These are phyloP conservation scores for Starmera quercuum DNA, from an alignment of 805 yeast genomes.

Conservation along the genomic window DNA sequence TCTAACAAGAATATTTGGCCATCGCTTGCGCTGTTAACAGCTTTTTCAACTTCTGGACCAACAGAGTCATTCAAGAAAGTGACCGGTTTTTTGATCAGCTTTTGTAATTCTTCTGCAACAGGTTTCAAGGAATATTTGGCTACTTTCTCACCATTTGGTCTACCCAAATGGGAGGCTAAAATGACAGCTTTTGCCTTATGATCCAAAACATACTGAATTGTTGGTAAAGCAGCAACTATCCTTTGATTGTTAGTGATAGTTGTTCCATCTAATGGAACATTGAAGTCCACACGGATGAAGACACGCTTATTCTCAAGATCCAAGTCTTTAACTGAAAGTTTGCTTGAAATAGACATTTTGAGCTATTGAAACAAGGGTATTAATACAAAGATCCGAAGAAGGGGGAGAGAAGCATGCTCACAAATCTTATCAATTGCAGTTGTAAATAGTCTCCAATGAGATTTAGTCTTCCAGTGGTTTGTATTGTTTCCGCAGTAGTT, in stretches of 20 bases:
- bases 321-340: conserved; percentile 88
- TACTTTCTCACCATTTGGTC: conserved; percentile 93
- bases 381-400: too few relatives aligned
- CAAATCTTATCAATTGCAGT: too few relatives aligned
- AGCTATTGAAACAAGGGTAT: too few relatives aligned
- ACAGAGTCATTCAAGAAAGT: conserved; percentile 86
- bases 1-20: conserved; percentile 89
- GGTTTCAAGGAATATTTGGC: conserved; percentile 90
- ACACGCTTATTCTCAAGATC: conserved; percentile 87
- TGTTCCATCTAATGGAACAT: conserved; percentile 91
- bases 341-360: conserved; percentile 84
- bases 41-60: conserved; percentile 81
- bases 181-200: conserved; percentile 86
- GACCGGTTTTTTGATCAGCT: conserved; percentile 67
- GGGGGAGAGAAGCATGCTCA: too few relatives aligned
- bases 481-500: too few relatives aligned
- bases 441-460: too few relatives aligned
- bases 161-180: conserved; percentile 96
- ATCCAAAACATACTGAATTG: conserved; percentile 90
- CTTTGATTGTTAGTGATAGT: conserved; percentile 99
- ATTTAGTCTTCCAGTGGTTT: too few relatives aligned
- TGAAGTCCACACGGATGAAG: conserved; percentile 96
- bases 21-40: conserved; percentile 61
- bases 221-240: conserved; percentile 98
- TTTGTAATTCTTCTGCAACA: conserved; percentile 81